Conservation (phyloP, 2,329 filamentous ascomycete species). For the Exophiala spinifera region DNA sequence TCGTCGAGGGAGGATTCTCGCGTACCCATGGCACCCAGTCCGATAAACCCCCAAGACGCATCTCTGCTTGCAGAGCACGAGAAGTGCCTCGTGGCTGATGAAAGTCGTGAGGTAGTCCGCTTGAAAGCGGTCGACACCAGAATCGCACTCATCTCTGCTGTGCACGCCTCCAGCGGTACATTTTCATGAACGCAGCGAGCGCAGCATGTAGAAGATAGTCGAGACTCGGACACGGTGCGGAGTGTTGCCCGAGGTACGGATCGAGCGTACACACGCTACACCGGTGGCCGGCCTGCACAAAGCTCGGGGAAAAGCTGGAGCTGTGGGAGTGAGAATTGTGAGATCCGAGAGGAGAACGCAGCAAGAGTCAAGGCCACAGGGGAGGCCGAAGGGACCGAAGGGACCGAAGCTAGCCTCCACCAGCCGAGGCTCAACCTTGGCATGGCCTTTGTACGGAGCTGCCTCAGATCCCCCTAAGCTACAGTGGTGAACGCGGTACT, state of each 20-base stretch:
- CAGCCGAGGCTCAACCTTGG: not conserved
- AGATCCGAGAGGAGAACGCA: not conserved
- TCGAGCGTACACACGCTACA: not conserved
- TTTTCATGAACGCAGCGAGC: conserved; percentile 10
- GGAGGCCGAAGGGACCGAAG: too few relatives aligned
- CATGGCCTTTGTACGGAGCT: not conserved
- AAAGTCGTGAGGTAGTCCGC: conserved; percentile 10
- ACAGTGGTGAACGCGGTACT: too few relatives aligned
- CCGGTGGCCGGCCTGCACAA: not conserved
- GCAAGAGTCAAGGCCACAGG: not conserved
- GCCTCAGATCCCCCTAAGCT: too few relatives aligned
- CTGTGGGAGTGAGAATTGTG: not conserved
- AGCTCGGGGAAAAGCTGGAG: conserved; percentile 23
- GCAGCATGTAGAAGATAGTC: conserved; percentile 12
- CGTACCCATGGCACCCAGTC: conserved; percentile 60
- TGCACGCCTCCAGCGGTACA: conserved; percentile 20
- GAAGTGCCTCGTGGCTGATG: conserved; percentile 37
- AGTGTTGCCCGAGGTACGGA: conserved; percentile 20
- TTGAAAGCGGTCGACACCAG: conserved; percentile 15
- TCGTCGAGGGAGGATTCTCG: not conserved
- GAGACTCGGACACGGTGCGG: conserved; percentile 11
- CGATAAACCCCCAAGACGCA: conserved; percentile 58
- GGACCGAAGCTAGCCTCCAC: not conserved
- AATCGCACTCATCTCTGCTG: conserved; percentile 26
- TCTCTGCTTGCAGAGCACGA: conserved; percentile 45